Percentiles rank a stretch among this genome's conserved stretches.
These are phyloP conservation scores for Erigeron canadensis DNA, from an alignment of 129 eudicot species.

Conservation along the genomic window DNA sequence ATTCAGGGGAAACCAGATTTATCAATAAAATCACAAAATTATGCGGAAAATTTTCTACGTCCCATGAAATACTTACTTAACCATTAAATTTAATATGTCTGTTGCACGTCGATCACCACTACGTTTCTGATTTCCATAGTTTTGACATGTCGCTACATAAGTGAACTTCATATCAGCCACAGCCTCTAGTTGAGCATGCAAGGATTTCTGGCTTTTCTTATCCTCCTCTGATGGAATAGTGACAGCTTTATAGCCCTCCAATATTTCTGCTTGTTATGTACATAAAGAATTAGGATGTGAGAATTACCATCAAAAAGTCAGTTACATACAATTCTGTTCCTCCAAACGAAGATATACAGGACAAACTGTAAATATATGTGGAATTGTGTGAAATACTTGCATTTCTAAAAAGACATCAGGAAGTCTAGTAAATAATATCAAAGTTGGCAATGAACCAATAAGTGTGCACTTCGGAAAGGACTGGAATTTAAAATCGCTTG, in stretches of 20 bases:
- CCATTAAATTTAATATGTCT: slow-evolving; percentile 94
- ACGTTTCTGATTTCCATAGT: slow-evolving; percentile 94
- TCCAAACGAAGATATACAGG: neutral
- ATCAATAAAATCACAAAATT: neutral
- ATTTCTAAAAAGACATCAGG: slow-evolving; percentile 6
- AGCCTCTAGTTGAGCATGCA: slow-evolving; percentile 87
- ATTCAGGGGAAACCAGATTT: slow-evolving; percentile 14
- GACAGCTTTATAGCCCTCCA: slow-evolving; percentile 83
- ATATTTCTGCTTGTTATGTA: slow-evolving; percentile 60
- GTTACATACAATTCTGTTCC: slow-evolving; percentile 1
- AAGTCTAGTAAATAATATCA: slow-evolving; percentile 8
- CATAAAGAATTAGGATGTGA: slow-evolving; percentile 29
- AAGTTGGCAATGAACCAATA: slow-evolving; percentile 15
- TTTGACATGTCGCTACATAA: slow-evolving; percentile 95
- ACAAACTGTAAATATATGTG: too few species aligned
- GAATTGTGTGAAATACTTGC: too few species aligned
- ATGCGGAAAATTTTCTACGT: neutral
- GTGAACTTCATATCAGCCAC: slow-evolving; percentile 98
- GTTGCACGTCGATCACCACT: slow-evolving; percentile 99
- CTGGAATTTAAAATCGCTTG: too few species aligned
- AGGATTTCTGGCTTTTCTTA: slow-evolving; percentile 80
- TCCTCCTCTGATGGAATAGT: slow-evolving; percentile 71
- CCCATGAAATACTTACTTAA: slow-evolving; percentile 61
- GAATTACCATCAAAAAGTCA: slow-evolving; percentile 20
- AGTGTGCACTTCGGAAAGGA: neutral